Percentiles rank a stretch among this genome's conserved stretches.
Evolutionary conservation across 83 land plant species (phyloP).

Genomic region (Diphasiastrum complanatum): DNA sequence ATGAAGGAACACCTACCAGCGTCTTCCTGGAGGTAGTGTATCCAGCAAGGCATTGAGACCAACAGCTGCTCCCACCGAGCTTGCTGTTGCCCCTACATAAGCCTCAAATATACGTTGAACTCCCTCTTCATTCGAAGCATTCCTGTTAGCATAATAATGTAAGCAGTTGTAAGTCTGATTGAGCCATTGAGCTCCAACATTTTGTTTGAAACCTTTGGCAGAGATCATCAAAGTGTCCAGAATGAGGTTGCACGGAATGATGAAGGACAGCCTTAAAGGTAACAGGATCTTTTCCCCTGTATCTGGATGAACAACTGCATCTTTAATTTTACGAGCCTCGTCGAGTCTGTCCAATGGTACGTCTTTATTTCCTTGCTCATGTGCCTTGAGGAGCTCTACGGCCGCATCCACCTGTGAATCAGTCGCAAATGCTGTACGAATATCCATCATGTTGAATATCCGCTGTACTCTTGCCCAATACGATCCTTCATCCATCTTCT

Average conservation of each 20-base stretch:
- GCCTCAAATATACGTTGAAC: constrained; percentile 24
- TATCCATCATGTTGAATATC: constrained; percentile 38
- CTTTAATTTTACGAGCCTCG: constrained; percentile 31
- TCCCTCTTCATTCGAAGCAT: constrained; percentile 31
- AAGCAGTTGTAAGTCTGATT: constrained; percentile 36
- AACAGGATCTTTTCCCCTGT: constrained; percentile 31
- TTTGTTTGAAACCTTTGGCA: constrained; percentile 29
- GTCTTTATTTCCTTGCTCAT: neutral
- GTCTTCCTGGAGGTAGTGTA: constrained; percentile 26
- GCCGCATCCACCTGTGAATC: constrained; percentile 32
- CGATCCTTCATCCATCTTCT: constrained; percentile 33
- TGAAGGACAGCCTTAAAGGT: constrained; percentile 29
- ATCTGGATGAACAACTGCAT: constrained; percentile 35
- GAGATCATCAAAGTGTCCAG: constrained; percentile 34
- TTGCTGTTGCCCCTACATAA: constrained; percentile 30
- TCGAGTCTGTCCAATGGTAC: constrained; percentile 14
- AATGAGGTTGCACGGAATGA: constrained; percentile 33
- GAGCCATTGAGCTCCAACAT: constrained; percentile 36
- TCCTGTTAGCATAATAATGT: constrained; percentile 33
- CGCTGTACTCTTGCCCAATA: constrained; percentile 33
- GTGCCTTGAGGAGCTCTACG: constrained; percentile 12
- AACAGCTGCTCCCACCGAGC: constrained; percentile 33
- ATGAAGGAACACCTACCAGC: constrained; percentile 17
- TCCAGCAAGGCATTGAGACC: constrained; percentile 30
- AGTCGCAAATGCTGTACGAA: constrained; percentile 30